Evolutionary conservation across 805 yeast species (phyloP), one percentile per base, ranked within the genome.

Genomic region (Starmerella floris): DNA sequence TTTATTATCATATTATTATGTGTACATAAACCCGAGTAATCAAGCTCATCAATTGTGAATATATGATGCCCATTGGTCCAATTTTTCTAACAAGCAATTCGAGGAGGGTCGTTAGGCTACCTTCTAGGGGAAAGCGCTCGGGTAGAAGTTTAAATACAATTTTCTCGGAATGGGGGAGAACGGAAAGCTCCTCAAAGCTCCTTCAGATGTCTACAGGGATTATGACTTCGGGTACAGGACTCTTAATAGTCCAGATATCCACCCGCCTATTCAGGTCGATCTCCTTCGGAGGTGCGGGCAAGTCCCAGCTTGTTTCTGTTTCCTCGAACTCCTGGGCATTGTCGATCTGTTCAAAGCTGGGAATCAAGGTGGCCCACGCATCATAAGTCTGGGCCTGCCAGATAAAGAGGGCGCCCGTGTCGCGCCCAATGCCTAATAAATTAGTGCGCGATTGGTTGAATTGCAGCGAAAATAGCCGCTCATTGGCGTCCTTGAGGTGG

Each of bases 361-460:
- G 40, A 16, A 49, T 33, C 21, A 49, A 34, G 20, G 39, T n/a
- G 15, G 42, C 43, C 45, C 48, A 46, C 13, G 42, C 41, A 22
- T 41, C 36, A 4, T 41, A 41, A 15, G 45, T 41, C 20, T 38
- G 41, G n/a, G 45, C 45, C 9, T 41, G 38, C 50, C 52, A 49
- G 13, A 43, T 48, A 36, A 35, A 46, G 10, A 49, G 30, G 21
- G 41, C 34, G 19, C 52, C 52, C 15, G 44, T 25, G 16, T 38
- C 41, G 1, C 30, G 8, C 23, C 47, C 50, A 23, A 42, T 9
- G 31, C 44, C 49, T 8, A 37, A 41, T 10, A 43, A 41, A 41
- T 31, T 22, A n/a, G 38, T 43, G 17, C 48, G 33, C 17, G 20
- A 21, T n/a, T 32, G 46, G 32, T 43, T 40, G 40, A 49, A 46